A percentile compares a stretch with the other conserved stretches of the same genome.
Evolutionary conservation across 2,329 filamentous ascomycete species (phyloP).

Genomic region (Ilyonectria sp.): DNA sequence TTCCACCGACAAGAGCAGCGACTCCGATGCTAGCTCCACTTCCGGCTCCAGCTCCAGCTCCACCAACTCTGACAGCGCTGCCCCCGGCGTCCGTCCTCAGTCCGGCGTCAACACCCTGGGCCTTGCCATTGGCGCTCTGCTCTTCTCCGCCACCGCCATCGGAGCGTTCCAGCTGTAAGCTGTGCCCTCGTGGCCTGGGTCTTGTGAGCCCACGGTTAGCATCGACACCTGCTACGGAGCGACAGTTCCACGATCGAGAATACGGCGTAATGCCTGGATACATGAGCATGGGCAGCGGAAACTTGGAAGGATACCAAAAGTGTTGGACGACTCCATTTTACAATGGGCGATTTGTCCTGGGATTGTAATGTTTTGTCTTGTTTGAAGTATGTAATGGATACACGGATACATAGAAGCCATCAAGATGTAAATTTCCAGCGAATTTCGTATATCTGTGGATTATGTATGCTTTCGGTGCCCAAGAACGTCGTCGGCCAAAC

Average conservation of each 20-base stretch:
- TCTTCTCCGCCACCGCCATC: conserved; percentile 52
- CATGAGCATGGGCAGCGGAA: conserved; percentile 6
- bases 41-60: conserved; percentile 27
- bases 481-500: not conserved
- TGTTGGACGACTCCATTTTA: conserved; percentile 3
- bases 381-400: conserved; percentile 10
- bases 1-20: conserved; percentile 17
- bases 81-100: conserved; percentile 40
- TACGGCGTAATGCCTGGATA: conserved; percentile 13
- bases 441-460: not conserved
- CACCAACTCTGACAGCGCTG: conserved; percentile 41
- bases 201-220: not conserved
- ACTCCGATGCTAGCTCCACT: conserved; percentile 11
- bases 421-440: conserved; percentile 1
- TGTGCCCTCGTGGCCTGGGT: not conserved
- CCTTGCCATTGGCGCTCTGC: conserved; percentile 54
- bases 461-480: not conserved
- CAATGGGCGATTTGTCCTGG: conserved; percentile 5
- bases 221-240: too few species aligned
- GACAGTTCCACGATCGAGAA: not conserved
- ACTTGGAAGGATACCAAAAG: conserved; percentile 3
- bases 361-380: conserved; percentile 2
- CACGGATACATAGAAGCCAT: conserved; percentile 10
- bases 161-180: conserved; percentile 47
- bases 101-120: conserved; percentile 51